phyloP scores from a whole-genome alignment of 2,329 filamentous ascomycete genomes.

The Talaromyces funiculosus region DNA sequence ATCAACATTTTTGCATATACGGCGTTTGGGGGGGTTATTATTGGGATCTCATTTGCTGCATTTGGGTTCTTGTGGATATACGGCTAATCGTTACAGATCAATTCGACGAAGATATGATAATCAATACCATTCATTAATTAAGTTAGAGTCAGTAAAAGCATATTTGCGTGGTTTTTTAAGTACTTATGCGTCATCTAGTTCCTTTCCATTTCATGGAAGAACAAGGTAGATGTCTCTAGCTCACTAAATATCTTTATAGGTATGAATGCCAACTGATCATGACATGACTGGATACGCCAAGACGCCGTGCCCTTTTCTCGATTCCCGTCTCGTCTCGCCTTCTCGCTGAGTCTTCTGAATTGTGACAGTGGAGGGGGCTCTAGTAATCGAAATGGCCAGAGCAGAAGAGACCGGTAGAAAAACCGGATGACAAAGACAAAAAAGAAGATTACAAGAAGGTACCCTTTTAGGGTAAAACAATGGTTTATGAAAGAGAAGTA shows the following conservation, averaged over 20 bases:
- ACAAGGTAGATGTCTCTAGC: neutral
- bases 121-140: neutral
- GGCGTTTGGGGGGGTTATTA: neutral
- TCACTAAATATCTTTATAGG: conserved; percentile 7
- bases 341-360: neutral
- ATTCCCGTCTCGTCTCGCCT: conserved; percentile 12
- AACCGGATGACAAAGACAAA: conserved; percentile 12
- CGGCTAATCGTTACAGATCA: neutral
- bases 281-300: conserved; percentile 22
- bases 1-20: neutral
- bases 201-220: neutral
- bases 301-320: conserved; percentile 27
- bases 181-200: neutral
- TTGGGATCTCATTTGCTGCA: neutral
- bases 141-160: too few relatives aligned
- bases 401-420: conserved; percentile 8
- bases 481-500: conserved; percentile 13
- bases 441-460: conserved; percentile 19
- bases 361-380: neutral
- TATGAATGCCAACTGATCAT: conserved; percentile 8
- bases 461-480: conserved; percentile 2
- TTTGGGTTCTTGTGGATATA: neutral
- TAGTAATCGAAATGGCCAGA: neutral
- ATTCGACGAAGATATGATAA: neutral
- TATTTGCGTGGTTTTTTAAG: too few relatives aligned